phyloP scores from a whole-genome alignment of 768 basidiomycete genomes.

The Mycena capillaripes region DNA sequence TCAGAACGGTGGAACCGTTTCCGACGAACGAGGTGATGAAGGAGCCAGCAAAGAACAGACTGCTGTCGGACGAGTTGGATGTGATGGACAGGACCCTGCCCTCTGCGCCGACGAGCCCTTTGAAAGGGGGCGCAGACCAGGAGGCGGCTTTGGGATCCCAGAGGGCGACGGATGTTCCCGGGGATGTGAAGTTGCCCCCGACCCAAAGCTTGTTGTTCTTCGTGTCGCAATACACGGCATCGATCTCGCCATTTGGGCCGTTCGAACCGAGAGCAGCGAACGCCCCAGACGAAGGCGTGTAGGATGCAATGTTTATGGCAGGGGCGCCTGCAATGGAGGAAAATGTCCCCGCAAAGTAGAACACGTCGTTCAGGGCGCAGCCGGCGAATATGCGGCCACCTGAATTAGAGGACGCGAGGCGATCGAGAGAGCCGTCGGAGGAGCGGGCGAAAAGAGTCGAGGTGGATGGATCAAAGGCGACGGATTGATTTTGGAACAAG shows the following conservation, averaged over 20 bases:
- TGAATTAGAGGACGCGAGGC: conserved; percentile 81
- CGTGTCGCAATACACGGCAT: conserved; percentile 83
- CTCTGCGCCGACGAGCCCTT: conserved; percentile 80
- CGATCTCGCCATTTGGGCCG: conserved; percentile 83
- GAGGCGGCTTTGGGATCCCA: conserved; percentile 73
- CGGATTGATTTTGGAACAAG: conserved; percentile 71
- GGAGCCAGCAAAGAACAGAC: conserved; percentile 90
- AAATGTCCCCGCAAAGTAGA: conserved; percentile 91
- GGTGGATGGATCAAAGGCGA: conserved; percentile 77
- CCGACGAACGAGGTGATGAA: conserved; percentile 84
- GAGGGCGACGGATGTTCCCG: conserved; percentile 76
- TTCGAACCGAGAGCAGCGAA: conserved; percentile 75
- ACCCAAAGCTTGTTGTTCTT: conserved; percentile 79
- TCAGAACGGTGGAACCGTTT: conserved; percentile 59
- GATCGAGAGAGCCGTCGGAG: conserved; percentile 73
- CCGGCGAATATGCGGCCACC: conserved; percentile 85
- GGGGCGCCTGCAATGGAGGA: conserved; percentile 72
- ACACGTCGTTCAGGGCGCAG: conserved; percentile 75
- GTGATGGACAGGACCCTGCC: conserved; percentile 83
- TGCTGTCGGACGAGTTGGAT: conserved; percentile 75
- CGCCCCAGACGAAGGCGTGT: conserved; percentile 67
- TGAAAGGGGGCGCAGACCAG: conserved; percentile 88
- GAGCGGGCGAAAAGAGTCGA: conserved; percentile 80
- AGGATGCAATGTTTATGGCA: conserved; percentile 83
- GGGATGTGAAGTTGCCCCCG: conserved; percentile 82